These are phyloP conservation scores for Cucumis hystrix DNA, from an alignment of 306 rosid genomes.

Conservation along the genomic window DNA sequence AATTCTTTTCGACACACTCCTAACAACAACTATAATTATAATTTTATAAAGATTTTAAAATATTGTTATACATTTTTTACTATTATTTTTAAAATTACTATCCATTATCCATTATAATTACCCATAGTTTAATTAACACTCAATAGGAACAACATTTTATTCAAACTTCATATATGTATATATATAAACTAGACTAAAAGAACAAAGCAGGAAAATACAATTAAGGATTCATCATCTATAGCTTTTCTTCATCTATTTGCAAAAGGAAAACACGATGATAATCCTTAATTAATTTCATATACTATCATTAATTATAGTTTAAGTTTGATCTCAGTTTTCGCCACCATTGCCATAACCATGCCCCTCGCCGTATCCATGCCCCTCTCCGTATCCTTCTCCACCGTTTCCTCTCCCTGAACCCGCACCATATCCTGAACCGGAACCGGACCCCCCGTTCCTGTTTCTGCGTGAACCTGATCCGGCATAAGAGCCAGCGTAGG, in stretches of 20 bases:
- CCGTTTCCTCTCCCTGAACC: background rate
- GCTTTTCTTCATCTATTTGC: background rate
- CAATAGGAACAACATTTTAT: background rate
- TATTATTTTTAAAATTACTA: too few relatives aligned
- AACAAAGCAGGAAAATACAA: too few relatives aligned
- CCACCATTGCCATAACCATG: background rate
- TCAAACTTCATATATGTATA: background rate
- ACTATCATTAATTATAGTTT: background rate
- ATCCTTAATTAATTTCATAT: background rate
- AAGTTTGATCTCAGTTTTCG: background rate
- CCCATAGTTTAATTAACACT: too few relatives aligned
- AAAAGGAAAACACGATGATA: background rate
- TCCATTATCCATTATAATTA: too few relatives aligned
- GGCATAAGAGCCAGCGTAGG: background rate
- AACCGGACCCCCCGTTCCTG: constrained; percentile 8
- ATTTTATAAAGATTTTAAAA: too few relatives aligned
- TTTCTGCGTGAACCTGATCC: background rate
- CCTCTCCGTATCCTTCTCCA: background rate
- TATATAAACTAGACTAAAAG: background rate
- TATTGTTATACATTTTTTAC: too few relatives aligned
- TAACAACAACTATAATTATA: too few relatives aligned
- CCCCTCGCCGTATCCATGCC: background rate
- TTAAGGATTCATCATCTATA: background rate
- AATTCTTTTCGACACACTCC: too few relatives aligned
- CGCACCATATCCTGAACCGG: constrained; percentile 9